Evolutionary conservation across 805 yeast genomes (phyloP), one percentile per base, ranked within the genome.

Genomic region (Wickerhamomyces ciferrii): DNA sequence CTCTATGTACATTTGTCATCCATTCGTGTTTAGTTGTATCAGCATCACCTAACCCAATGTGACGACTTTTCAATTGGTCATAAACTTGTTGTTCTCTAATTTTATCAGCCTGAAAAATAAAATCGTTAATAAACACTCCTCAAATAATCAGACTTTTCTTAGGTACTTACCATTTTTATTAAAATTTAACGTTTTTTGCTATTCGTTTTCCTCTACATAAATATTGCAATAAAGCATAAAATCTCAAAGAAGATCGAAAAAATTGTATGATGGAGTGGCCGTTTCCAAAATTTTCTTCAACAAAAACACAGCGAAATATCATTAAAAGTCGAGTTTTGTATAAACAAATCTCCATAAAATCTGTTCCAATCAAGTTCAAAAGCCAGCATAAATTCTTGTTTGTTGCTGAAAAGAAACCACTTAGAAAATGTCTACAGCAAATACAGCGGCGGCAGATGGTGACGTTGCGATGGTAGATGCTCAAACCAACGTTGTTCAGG

Each of bases 31-130:
- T 70, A 0, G 84, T 70, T 0, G 95, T 89, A 44, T 80, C 82
- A 10, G 90, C 74, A 57, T 80, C 74, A 0, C 97, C 97, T 1
- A 91, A 62, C 2, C 96, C 96, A 20, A 84, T 69, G 58, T 85
- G 81, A 56, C 83, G 79, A 39, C 79, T 59, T 55, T 81, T 82
- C 43, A 79, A 68, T 29, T 70, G 75, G 42, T 78, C 79, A 58
- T 71, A 82, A 41, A 71, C 69, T 55, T 78, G 84, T 49, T 72
- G 72, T 39, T 82, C 86, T 51, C 84, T 69, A 20, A 79, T 69
- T 63, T 78, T 80, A 53, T 84, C 90, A 5, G 88, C 83, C 89
- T 76, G 45, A 5, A 17, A 5, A 37, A 37, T 10, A 27, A 10
- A 27, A 15, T n/a, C 15, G 39, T 37, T 37, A 37, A 17, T 37